Evolutionary conservation across 805 yeast species (phyloP).

Genomic region (Myxozyma vanderwaltii): DNA sequence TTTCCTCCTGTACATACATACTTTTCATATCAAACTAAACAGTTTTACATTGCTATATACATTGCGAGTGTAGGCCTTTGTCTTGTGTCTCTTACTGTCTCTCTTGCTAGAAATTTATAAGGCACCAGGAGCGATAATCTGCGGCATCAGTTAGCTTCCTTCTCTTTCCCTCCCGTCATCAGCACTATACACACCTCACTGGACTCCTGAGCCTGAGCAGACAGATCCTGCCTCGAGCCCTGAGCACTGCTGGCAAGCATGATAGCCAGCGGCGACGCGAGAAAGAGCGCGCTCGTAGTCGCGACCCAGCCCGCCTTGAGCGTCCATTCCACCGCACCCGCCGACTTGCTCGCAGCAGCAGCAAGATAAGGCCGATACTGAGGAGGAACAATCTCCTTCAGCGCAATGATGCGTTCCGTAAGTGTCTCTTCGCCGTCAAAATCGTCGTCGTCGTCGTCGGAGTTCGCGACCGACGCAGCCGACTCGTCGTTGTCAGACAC

Average conservation of each 20-base stretch:
- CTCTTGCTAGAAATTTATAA: neutral
- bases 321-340: constrained; percentile 47
- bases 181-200: constrained; percentile 36
- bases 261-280: constrained; percentile 93
- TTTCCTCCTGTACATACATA: neutral
- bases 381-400: constrained; percentile 90
- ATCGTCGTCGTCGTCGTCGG: constrained; percentile 55
- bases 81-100: neutral
- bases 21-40: neutral
- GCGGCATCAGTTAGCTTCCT: neutral
- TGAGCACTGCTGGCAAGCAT: constrained; percentile 42
- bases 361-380: constrained; percentile 63
- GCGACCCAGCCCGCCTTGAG: constrained; percentile 77
- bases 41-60: neutral
- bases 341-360: constrained; percentile 40
- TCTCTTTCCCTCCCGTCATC: too few species aligned
- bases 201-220: constrained; percentile 77
- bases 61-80: neutral
- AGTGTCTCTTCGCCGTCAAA: constrained; percentile 85
- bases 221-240: constrained; percentile 47
- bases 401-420: constrained; percentile 83
- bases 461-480: constrained; percentile 32
- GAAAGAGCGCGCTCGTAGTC: constrained; percentile 77
- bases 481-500: constrained; percentile 19
- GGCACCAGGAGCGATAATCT: constrained; percentile 30